These are phyloP conservation scores for Tuber magnatum DNA, from an alignment of 495 filamentous ascomycete genomes.

Conservation along the genomic window DNA sequence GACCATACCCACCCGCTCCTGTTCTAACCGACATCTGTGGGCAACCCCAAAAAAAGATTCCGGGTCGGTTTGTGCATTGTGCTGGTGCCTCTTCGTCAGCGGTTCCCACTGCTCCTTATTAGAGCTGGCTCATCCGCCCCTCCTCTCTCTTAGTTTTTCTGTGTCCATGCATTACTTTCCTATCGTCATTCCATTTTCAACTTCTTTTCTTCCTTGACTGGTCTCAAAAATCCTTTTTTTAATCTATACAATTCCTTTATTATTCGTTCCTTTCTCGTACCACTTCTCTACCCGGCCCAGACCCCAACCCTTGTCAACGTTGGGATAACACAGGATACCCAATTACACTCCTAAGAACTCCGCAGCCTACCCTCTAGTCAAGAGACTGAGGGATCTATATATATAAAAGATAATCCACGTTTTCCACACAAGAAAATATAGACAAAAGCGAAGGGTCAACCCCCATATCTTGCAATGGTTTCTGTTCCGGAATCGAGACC, in stretches of 20 bases:
- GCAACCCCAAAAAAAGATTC: neutral
- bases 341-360: neutral
- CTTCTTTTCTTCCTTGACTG: neutral
- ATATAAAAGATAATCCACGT: constrained; percentile 1
- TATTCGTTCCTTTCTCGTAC: neutral
- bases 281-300: neutral
- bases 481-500: neutral
- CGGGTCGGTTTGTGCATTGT: neutral
- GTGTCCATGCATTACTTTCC: neutral
- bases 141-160: neutral
- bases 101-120: neutral
- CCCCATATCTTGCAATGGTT: neutral
- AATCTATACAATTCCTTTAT: neutral
- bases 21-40: neutral
- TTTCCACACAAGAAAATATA: neutral
- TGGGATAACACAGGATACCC: neutral
- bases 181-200: neutral
- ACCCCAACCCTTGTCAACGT: neutral
- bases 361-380: neutral
- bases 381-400: neutral
- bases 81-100: neutral
- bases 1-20: neutral
- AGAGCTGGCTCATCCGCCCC: neutral
- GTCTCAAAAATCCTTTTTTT: neutral
- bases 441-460: neutral